These are phyloP conservation scores for Phytophthora fragariaefolia DNA, from an alignment of 352 stramenopile genomes.

Conservation along the genomic window DNA sequence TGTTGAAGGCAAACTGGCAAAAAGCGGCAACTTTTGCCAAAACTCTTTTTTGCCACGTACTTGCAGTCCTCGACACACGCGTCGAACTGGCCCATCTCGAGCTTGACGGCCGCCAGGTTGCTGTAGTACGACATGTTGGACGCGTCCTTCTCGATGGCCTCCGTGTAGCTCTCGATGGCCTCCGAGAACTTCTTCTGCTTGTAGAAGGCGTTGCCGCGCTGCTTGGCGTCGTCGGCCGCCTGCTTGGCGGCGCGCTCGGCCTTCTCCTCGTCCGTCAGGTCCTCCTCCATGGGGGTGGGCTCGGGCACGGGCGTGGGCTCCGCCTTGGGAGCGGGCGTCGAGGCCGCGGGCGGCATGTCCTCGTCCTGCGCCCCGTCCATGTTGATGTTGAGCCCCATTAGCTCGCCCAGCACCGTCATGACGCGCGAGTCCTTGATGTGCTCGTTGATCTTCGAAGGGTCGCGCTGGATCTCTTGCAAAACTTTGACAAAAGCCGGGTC, in stretches of 20 bases:
- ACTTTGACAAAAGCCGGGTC: conserved; percentile 92
- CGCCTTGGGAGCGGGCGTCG: conserved; percentile 32
- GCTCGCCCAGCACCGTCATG: conserved; percentile 87
- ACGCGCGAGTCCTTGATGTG: conserved; percentile 86
- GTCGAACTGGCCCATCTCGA: conserved; percentile 96
- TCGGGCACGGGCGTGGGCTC: conserved; percentile 44
- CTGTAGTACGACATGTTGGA: conserved; percentile 97
- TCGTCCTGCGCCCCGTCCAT: conserved; percentile 61
- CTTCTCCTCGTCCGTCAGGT: conserved; percentile 88
- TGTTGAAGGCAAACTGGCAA: too few relatives aligned
- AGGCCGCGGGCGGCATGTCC: conserved; percentile 47
- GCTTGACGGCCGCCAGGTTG: conserved; percentile 98
- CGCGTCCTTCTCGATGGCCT: conserved; percentile 95
- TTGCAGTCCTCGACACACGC: conserved; percentile 94
- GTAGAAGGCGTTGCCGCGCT: conserved; percentile 97
- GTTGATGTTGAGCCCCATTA: conserved; percentile 85
- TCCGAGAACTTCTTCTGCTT: conserved; percentile 97
- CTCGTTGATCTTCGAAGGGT: conserved; percentile 79
- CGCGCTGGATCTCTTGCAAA: conserved; percentile 77
- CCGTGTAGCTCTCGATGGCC: conserved; percentile 94
- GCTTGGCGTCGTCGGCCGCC: conserved; percentile 92
- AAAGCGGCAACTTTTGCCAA: too few relatives aligned
- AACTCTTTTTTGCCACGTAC: conserved; percentile 38
- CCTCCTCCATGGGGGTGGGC: conserved; percentile 83
- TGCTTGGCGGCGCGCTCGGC: conserved; percentile 63